phyloP scores from a whole-genome alignment of 345 rosid species.

The Balakata baccata region DNA sequence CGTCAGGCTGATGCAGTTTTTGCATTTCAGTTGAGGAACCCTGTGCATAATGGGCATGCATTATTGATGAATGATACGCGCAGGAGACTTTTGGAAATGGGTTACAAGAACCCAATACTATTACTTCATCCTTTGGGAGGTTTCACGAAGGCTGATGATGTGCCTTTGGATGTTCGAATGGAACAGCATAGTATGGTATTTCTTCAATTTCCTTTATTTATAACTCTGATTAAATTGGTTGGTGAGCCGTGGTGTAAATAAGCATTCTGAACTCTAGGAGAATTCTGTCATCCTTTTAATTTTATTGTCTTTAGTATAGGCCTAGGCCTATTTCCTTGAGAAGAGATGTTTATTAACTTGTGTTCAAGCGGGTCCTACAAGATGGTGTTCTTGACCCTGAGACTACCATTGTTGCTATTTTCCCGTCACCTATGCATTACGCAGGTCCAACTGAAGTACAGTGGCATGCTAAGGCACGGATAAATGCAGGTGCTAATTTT shows the following conservation, averaged over 20 bases:
- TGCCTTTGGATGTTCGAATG: conserved; percentile 91
- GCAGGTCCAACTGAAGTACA: conserved; percentile 99
- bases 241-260: not conserved
- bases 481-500: conserved; percentile 96
- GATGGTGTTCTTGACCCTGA: conserved; percentile 90
- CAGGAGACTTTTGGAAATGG: conserved; percentile 73
- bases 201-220: not conserved
- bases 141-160: conserved; percentile 87
- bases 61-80: conserved; percentile 90
- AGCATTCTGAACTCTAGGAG: not conserved
- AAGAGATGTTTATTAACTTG: conserved; percentile 1
- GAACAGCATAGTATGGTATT: conserved; percentile 88
- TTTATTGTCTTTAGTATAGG: not conserved
- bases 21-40: conserved; percentile 90
- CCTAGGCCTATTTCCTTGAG: not conserved
- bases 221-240: conserved; percentile 17
- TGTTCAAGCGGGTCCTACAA: conserved; percentile 61
- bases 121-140: conserved; percentile 97
- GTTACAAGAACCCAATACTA: conserved; percentile 82
- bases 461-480: conserved; percentile 98
- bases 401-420: conserved; percentile 89
- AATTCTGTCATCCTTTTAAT: not conserved
- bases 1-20: conserved; percentile 96
- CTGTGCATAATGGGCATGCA: conserved; percentile 96
- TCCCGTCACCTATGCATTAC: conserved; percentile 97